phyloP scores from a whole-genome alignment of 2,329 filamentous ascomycete species.

The Fusarium proliferatum region DNA sequence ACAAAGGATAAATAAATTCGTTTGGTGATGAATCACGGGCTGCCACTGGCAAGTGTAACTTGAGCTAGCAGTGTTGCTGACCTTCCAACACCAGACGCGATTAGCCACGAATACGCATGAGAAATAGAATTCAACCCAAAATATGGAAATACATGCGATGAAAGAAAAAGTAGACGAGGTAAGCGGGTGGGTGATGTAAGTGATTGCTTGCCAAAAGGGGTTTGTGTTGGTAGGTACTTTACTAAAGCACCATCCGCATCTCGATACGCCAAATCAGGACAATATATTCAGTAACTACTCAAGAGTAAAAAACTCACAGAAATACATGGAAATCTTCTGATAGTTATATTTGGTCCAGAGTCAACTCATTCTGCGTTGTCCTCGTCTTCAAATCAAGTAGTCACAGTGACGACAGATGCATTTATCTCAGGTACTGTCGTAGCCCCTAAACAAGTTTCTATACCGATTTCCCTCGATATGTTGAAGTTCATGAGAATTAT shows the following conservation, averaged over 20 bases:
- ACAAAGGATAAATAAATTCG: background rate
- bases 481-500: accelerated
- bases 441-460: accelerated
- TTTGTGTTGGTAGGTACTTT: background rate
- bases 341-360: background rate
- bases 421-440: background rate
- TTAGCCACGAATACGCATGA: accelerated
- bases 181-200: background rate
- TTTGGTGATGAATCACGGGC: background rate
- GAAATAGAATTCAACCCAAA: background rate
- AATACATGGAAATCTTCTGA: accelerated
- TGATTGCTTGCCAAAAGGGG: background rate
- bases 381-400: background rate
- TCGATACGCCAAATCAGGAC: background rate
- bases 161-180: background rate
- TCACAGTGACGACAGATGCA: background rate
- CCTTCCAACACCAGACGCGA: background rate
- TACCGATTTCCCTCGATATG: accelerated
- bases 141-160: accelerated
- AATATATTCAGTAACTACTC: no score
- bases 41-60: background rate
- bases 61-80: background rate
- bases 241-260: no score
- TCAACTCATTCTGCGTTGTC: background rate
- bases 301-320: accelerated